These are phyloP conservation scores for Aspergillus melleus DNA, from an alignment of 2,329 filamentous ascomycete species.

Conservation along the genomic window DNA sequence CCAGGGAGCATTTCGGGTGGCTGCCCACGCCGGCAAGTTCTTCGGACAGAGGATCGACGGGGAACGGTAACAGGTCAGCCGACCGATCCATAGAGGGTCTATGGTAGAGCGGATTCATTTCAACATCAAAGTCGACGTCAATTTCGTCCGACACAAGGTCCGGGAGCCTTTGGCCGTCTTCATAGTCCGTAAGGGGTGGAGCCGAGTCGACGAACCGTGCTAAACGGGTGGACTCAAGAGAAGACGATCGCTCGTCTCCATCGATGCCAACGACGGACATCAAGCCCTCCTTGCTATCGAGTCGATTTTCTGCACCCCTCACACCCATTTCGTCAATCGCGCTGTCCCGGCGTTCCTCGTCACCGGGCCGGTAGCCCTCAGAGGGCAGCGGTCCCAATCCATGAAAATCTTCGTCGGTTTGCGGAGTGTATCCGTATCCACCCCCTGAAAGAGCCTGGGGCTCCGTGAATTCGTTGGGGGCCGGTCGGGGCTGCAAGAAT, in stretches of 20 bases:
- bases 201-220: neutral
- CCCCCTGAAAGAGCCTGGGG: constrained; percentile 3
- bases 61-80: constrained; percentile 6
- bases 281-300: neutral
- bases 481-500: constrained; percentile 16
- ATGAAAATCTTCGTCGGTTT: constrained; percentile 1
- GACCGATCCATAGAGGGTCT: constrained; percentile 4
- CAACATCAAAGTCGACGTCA: constrained; percentile 21
- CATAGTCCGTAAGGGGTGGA: neutral
- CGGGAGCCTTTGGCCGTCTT: neutral
- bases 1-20: constrained; percentile 20
- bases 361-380: neutral
- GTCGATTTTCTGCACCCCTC: neutral
- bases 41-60: constrained; percentile 14
- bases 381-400: neutral
- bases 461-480: constrained; percentile 4
- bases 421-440: neutral
- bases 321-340: neutral
- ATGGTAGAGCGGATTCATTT: constrained; percentile 15
- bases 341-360: neutral
- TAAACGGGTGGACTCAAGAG: neutral
- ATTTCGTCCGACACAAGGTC: constrained; percentile 9
- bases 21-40: constrained; percentile 26
- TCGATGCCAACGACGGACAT: neutral
- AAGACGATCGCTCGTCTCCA: neutral